A percentile compares a stretch with the other conserved stretches of the same genome.
These are phyloP conservation scores for Boletellus ananas DNA, from an alignment of 768 basidiomycete genomes.

Conservation along the genomic window DNA sequence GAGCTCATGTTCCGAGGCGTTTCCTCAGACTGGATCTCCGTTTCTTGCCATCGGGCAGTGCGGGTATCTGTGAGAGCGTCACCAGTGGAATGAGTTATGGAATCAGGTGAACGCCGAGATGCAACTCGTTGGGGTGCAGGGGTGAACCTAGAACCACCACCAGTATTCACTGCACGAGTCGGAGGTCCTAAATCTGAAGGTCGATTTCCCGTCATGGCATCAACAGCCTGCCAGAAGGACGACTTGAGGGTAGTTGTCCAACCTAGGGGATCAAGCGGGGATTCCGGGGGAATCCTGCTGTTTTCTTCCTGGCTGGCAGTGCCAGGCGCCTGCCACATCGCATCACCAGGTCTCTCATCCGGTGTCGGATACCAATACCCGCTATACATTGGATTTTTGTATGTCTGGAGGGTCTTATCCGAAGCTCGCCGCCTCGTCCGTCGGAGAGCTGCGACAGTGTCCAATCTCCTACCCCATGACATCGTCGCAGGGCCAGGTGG, in stretches of 20 bases:
- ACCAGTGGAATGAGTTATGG: background rate
- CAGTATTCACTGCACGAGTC: background rate
- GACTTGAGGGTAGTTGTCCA: conserved; percentile 44
- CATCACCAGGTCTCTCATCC: background rate
- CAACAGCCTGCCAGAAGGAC: conserved; percentile 47
- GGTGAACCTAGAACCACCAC: conserved; percentile 18
- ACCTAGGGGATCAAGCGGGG: conserved; percentile 20
- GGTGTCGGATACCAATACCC: conserved; percentile 9
- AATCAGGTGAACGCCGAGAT: conserved; percentile 12
- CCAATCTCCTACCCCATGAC: conserved; percentile 28
- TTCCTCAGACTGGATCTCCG: background rate
- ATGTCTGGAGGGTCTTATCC: conserved; percentile 2
- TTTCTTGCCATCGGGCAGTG: background rate
- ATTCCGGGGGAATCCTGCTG: background rate
- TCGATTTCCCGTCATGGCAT: conserved; percentile 45
- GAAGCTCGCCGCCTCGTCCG: conserved; percentile 8
- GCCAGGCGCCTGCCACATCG: background rate
- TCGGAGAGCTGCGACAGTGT: conserved; percentile 23
- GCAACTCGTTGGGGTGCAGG: conserved; percentile 17
- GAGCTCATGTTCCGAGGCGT: background rate
- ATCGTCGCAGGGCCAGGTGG: conserved; percentile 21
- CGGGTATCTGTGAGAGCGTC: background rate
- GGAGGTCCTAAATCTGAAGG: conserved; percentile 11
- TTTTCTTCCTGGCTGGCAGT: background rate
- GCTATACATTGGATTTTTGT: conserved; percentile 11